These are phyloP conservation scores for Radiomyces spectabilis DNA, from an alignment of 192 early-diverging fungal species.

Conservation along the genomic window DNA sequence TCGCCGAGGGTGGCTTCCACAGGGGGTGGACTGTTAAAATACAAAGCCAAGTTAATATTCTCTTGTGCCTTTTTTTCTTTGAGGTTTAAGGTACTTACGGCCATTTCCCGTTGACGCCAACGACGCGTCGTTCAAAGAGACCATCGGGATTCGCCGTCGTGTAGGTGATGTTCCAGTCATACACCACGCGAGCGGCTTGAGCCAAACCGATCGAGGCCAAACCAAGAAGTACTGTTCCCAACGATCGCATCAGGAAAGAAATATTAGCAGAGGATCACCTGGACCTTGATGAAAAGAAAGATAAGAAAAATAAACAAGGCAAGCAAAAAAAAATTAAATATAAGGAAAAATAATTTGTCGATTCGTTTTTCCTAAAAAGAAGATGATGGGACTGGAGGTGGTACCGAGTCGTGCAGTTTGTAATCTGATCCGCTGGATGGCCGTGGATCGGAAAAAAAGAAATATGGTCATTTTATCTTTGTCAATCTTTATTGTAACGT, in stretches of 20 bases:
- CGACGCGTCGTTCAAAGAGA: constrained; percentile 51
- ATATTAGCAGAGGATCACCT: constrained; percentile 1
- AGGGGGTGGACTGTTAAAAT: constrained; percentile 31
- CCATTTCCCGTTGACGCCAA: constrained; percentile 60
- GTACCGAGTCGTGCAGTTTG: too few species aligned
- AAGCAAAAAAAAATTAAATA: constrained; percentile 12
- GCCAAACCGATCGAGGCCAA: constrained; percentile 21
- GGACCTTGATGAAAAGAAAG: constrained; percentile 20
- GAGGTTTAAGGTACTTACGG: constrained; percentile 47
- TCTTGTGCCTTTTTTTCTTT: neutral
- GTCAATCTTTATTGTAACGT: too few species aligned
- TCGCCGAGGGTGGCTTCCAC: constrained; percentile 39
- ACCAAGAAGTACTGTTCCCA: constrained; percentile 10
- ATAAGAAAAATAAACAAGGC: constrained; percentile 9
- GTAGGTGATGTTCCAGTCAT: constrained; percentile 68
- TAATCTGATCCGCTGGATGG: too few species aligned
- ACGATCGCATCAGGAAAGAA: constrained; percentile 8
- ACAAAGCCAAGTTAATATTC: neutral
- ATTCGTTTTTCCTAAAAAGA: constrained; percentile 5
- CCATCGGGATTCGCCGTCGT: constrained; percentile 62
- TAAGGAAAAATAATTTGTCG: constrained; percentile 14
- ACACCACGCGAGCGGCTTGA: constrained; percentile 49
- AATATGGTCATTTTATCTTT: too few species aligned
- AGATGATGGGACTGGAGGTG: too few species aligned
- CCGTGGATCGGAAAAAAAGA: too few species aligned